Base-by-base conservation (phyloP, 176 grass and related monocot genomes). In the Aegilops tauschii region DNA sequence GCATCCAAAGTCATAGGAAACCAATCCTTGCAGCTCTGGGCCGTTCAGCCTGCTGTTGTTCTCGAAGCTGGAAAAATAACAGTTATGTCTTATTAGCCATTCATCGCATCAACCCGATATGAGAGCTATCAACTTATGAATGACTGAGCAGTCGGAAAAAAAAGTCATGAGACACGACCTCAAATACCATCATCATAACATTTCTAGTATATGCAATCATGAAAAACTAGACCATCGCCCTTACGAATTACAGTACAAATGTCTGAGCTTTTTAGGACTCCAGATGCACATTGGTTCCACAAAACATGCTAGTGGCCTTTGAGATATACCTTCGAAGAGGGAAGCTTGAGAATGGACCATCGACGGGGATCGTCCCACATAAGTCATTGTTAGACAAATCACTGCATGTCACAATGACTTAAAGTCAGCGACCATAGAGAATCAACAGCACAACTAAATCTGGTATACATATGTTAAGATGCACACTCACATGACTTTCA, bases 311-410 rank as follows among this genome's bases (percentile, higher is more conserved):
- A 86, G 23, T 82, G 16, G 72, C 42, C 7, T 56, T 68, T 62
- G 61, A 81, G 64, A 35, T 56, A 61, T 96, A 98, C 97, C 94
- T 94, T 86, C 85, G 88, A 80, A 89, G 85, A 72, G 94, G 92
- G 62, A 98, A 98, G 52, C 77, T 91, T 65, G 92, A 92, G 92
- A 98, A 98, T 40, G 94, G 97, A 23, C 97, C 97, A 61, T 96
- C 97, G 20, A 84, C 91, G 49, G 97, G 97, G 76, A 98, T 92
- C 20, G 97, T 98, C 91, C 97, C 94, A 59, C 97, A 98, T 1
- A 98, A 89, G 89, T 96, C 97, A 82, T 98, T 98, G 88, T 93
- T 98, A 64, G 97, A 96, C 71, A 98, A 42, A 82, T 98, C 92
- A 47, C 94, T 98, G 59, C 80, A 80, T 52, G 20, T 37, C 77